phyloP scores from a whole-genome alignment of 176 grass and related monocot genomes.

The Musa acuminata region DNA sequence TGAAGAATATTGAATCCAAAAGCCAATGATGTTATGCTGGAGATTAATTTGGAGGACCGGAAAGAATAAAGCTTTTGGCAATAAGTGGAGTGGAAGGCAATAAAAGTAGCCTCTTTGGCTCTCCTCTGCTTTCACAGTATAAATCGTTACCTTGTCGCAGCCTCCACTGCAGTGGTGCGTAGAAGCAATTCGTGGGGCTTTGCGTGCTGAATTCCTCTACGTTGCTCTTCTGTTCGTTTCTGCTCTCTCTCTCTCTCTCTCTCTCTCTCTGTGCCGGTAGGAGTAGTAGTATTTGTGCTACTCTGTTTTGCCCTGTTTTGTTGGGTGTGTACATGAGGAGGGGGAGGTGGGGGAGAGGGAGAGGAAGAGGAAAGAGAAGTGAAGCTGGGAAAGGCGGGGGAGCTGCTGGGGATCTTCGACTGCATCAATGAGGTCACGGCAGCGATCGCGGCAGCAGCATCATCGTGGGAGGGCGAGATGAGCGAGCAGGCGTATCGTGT shows the following conservation, averaged over 20 bases:
- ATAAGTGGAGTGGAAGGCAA: constrained; percentile 31
- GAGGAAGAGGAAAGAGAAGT: constrained; percentile 28
- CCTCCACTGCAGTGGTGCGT: constrained; percentile 9
- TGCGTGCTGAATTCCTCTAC: constrained; percentile 39
- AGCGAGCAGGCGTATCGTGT: constrained; percentile 50
- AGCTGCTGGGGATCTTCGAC: constrained; percentile 68
- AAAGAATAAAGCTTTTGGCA: not conserved
- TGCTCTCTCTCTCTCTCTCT: not conserved
- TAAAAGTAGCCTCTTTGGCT: constrained; percentile 9
- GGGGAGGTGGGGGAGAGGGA: constrained; percentile 26
- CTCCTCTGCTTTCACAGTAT: not conserved
- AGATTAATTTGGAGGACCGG: not conserved
- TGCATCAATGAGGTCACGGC: constrained; percentile 96
- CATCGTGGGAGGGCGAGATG: constrained; percentile 30
- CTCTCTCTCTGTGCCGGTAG: not conserved
- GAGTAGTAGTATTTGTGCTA: constrained; percentile 1
- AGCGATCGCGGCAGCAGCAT: constrained; percentile 51
- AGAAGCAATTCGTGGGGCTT: constrained; percentile 44
- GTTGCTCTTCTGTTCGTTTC: too few relatives aligned
- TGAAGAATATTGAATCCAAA: not conserved
- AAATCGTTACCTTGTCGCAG: constrained; percentile 1
- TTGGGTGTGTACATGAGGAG: constrained; percentile 9
- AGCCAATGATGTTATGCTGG: not conserved
- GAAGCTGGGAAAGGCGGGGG: constrained; percentile 65
- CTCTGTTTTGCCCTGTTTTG: not conserved